These are phyloP conservation scores for Yarrowia sp. DNA, from an alignment of 805 yeast genomes.

Conservation along the genomic window DNA sequence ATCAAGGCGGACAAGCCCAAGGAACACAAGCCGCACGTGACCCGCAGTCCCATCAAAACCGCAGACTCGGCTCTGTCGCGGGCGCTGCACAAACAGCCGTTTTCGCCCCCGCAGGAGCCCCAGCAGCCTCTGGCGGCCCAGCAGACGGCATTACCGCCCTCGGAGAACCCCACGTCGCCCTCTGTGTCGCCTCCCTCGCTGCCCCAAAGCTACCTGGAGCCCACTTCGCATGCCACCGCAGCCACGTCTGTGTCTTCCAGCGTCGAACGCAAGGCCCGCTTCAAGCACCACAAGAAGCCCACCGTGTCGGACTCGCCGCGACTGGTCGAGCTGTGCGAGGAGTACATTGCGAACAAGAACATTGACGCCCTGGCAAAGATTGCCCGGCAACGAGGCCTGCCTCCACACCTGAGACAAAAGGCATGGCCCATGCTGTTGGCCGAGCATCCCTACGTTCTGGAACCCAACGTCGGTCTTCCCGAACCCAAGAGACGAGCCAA, in stretches of 20 bases:
- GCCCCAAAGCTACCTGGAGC: conserved; percentile 35
- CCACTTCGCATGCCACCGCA: conserved; percentile 17
- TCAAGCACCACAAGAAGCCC: conserved; percentile 52
- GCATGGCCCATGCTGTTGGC: conserved; percentile 86
- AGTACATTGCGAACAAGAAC: conserved; percentile 64
- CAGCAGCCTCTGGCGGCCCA: conserved; percentile 14
- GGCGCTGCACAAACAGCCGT: conserved; percentile 38
- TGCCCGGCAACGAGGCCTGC: conserved; percentile 84
- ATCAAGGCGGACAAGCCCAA: conserved; percentile 37
- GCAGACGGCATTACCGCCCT: conserved; percentile 19
- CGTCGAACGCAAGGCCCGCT: conserved; percentile 42
- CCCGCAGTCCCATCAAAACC: conserved; percentile 34
- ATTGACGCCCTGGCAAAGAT: conserved; percentile 77
- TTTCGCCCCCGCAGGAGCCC: conserved; percentile 34
- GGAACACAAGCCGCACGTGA: conserved; percentile 20
- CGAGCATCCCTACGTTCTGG: conserved; percentile 82
- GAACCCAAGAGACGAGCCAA: conserved; percentile 51
- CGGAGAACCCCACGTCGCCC: conserved; percentile 5
- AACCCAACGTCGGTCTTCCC: conserved; percentile 70
- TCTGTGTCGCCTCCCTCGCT: conserved; percentile 33
- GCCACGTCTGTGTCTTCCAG: conserved; percentile 32
- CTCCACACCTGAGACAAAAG: conserved; percentile 75
- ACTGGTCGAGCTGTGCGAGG: conserved; percentile 61
- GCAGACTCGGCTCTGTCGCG: conserved; percentile 36
- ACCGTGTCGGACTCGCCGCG: conserved; percentile 58